Conservation (phyloP, 192 early-diverging fungal species). For the Chytriomyces sp. region DNA sequence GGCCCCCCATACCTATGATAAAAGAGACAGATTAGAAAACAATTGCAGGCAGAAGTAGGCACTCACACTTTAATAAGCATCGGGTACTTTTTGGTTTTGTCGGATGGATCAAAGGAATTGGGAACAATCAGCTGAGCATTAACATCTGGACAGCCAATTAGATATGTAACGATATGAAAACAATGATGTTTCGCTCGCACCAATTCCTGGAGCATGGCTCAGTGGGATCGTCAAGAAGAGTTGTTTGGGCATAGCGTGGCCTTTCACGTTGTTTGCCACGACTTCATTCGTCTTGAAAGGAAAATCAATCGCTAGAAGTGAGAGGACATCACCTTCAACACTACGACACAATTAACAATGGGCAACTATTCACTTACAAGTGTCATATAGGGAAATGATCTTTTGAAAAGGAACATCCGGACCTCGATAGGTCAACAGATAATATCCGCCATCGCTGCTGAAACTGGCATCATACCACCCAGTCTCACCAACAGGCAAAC, state of each 20-base stretch:
- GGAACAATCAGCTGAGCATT: constrained; percentile 84
- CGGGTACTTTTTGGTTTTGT: constrained; percentile 72
- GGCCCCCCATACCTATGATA: constrained; percentile 75
- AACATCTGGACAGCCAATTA: constrained; percentile 50
- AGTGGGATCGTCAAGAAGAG: constrained; percentile 51
- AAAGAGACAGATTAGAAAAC: not conserved
- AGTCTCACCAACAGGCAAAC: constrained; percentile 33
- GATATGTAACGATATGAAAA: not conserved
- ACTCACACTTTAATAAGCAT: constrained; percentile 75
- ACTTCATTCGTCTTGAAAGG: constrained; percentile 50
- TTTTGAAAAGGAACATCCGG: constrained; percentile 83
- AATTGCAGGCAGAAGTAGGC: constrained; percentile 44
- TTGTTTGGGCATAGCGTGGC: constrained; percentile 66
- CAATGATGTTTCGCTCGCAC: not conserved
- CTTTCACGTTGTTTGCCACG: constrained; percentile 51
- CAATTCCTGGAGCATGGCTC: not conserved
- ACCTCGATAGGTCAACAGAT: constrained; percentile 77
- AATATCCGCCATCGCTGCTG: constrained; percentile 75
- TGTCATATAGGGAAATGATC: constrained; percentile 33
- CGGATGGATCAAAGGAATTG: constrained; percentile 72
- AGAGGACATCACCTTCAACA: not conserved
- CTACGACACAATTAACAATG: not conserved
- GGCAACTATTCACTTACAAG: not conserved
- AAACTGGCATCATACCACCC: constrained; percentile 76
- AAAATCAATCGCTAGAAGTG: constrained; percentile 11